Evolutionary conservation across 129 eudicot species (phyloP).

Genomic region (Gnaphalium uliginosum): DNA sequence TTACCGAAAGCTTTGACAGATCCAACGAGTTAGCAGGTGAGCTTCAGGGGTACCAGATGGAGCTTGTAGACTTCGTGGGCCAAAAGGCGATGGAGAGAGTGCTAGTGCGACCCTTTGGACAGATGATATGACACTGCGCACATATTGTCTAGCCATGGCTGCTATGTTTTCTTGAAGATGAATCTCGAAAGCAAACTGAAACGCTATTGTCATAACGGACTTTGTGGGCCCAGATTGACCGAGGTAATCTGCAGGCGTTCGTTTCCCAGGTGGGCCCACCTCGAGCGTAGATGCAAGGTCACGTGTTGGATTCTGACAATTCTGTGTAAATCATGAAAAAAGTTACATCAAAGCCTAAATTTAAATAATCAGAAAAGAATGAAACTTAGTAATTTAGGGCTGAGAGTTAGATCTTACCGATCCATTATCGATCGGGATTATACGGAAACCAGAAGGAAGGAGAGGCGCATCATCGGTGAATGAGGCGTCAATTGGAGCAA

Average conservation of each 20-base stretch:
- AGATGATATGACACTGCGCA: constrained; percentile 76
- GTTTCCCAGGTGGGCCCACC: constrained; percentile 71
- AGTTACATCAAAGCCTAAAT: background rate
- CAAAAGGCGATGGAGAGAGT: constrained; percentile 84
- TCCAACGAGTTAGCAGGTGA: constrained; percentile 80
- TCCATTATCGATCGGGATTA: constrained; percentile 75
- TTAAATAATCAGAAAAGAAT: background rate
- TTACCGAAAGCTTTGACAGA: constrained; percentile 90
- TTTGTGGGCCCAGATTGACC: constrained; percentile 46
- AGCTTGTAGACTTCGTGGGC: constrained; percentile 48
- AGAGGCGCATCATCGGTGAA: constrained; percentile 96
- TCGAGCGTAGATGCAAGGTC: constrained; percentile 97
- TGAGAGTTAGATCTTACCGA: constrained; percentile 29
- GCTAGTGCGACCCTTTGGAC: constrained; percentile 96
- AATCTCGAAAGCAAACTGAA: constrained; percentile 88
- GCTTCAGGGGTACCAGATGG: constrained; percentile 89
- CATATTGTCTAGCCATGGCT: constrained; percentile 92
- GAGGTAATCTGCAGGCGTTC: constrained; percentile 50
- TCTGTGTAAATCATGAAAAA: constrained; percentile 39
- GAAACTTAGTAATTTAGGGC: background rate
- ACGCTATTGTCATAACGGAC: constrained; percentile 96
- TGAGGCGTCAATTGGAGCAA: constrained; percentile 97
- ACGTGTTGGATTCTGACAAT: constrained; percentile 76
- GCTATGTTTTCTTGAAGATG: constrained; percentile 90
- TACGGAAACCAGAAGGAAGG: constrained; percentile 92